Conservation (phyloP, 2,329 filamentous ascomycete species). For the Pyrenophora seminiperda region DNA sequence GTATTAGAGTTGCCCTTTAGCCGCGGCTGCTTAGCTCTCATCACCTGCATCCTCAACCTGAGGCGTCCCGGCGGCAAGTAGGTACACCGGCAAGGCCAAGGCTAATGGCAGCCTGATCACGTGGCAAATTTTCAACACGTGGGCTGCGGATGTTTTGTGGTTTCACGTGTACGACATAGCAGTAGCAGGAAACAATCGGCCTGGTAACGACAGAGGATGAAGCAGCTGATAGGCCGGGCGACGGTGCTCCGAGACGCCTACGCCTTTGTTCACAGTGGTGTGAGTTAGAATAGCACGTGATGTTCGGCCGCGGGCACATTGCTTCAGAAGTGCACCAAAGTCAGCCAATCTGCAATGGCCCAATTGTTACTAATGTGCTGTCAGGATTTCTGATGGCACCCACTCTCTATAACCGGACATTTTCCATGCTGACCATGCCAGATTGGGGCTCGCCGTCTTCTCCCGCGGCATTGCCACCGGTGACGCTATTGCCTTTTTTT, state of each 20-base stretch:
- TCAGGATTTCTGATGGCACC: slow-evolving; percentile 7
- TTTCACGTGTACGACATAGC: too few relatives aligned
- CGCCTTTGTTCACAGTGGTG: background rate
- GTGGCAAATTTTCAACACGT: too few relatives aligned
- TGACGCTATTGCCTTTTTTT: slow-evolving; percentile 41
- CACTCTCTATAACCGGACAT: slow-evolving; percentile 8
- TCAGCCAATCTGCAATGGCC: too few relatives aligned
- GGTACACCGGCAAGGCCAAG: slow-evolving; percentile 40
- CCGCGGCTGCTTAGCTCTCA: slow-evolving; percentile 54
- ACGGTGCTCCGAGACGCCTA: slow-evolving; percentile 22
- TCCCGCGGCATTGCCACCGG: slow-evolving; percentile 34
- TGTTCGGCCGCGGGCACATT: background rate
- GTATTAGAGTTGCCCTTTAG: slow-evolving; percentile 49
- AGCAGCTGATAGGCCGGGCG: slow-evolving; percentile 22
- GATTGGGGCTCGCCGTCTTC: background rate
- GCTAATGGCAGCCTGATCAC: slow-evolving; percentile 12
- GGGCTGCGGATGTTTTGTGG: too few relatives aligned
- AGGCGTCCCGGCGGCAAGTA: slow-evolving; percentile 43
- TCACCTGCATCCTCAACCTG: slow-evolving; percentile 54
- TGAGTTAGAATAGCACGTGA: background rate
- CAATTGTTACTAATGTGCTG: too few relatives aligned
- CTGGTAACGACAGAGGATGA: too few relatives aligned
- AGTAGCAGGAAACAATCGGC: too few relatives aligned
- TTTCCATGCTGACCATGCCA: too few relatives aligned
- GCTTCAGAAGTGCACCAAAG: background rate